Base-by-base conservation (phyloP, 169 alveolate species). In the Plasmodium malariae region DNA sequence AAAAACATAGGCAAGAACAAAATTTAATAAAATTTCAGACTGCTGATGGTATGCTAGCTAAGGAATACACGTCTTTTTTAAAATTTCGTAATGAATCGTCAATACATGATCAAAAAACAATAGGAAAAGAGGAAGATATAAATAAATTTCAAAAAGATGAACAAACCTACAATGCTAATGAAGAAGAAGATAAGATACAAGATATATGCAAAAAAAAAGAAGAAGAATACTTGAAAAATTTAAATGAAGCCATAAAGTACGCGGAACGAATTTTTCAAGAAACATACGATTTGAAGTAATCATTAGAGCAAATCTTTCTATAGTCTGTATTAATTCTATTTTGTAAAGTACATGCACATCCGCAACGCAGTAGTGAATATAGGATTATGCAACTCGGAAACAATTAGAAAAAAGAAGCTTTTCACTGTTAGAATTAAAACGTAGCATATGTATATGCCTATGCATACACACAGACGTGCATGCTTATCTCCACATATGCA, bases 261-360 rank as follows among this genome's bases (percentile, higher is more conserved):
- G 90, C 83, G 26, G 54, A 80, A 55, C 37, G 67, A 17, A 51
- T 60, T 34, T 80, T 80, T 68, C 65, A 71, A 55, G 78, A 80
- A 43, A 65, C 90, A 19, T 36, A 80, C 34, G 45, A 67, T 32
- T 40, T 80, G 49, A 80, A 71, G 90, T 80, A 80, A 80, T 80
- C 3, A 74, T 55, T 24, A 0, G 19, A 63, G 36, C 24, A 28
- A 45, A 48, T 4, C 37, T 12, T 12, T 3, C 28, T 9, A 24
- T 37, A 51, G 40, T 67, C 37, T 67, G 28, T 34, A 34, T 67
- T 11, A 11, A 45, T 49, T 49, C 1, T 14, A 19, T 14, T 55
- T 36, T 19, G 21, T 45, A n/a, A n/a, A 12, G n/a, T n/a, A n/a
- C n/a, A n/a, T n/a, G n/a, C n/a, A n/a, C n/a, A n/a, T n/a, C n/a